These are phyloP conservation scores for Fusarium luffae DNA, from an alignment of 2,329 filamentous ascomycete genomes.

Conservation along the genomic window DNA sequence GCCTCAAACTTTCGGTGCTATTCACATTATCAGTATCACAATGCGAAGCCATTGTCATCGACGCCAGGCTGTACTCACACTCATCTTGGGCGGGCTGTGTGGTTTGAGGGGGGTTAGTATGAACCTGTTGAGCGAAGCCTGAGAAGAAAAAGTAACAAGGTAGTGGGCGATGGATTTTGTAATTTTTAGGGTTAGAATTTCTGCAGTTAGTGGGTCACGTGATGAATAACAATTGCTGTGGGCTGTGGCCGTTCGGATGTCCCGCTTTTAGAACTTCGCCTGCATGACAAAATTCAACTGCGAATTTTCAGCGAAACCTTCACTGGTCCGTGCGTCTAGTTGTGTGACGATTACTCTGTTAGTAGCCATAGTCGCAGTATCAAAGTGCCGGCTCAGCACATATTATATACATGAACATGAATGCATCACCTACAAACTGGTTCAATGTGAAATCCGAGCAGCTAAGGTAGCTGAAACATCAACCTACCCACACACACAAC, in stretches of 20 bases:
- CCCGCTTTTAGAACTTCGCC: neutral
- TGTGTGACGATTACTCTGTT: neutral
- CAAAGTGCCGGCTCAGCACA: neutral
- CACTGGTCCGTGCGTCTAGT: neutral
- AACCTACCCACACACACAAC: neutral
- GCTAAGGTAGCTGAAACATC: neutral
- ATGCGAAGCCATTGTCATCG: slow-evolving; percentile 46
- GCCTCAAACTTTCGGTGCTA: slow-evolving; percentile 76
- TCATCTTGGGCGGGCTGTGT: slow-evolving; percentile 55
- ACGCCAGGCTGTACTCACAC: slow-evolving; percentile 49
- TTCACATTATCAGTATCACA: slow-evolving; percentile 35
- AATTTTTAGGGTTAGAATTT: slow-evolving; percentile 50
- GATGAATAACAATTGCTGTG: neutral
- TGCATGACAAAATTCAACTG: neutral
- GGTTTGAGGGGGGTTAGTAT: slow-evolving; percentile 53
- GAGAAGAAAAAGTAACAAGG: slow-evolving; percentile 49
- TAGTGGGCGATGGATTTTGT: slow-evolving; percentile 49
- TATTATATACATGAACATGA: neutral
- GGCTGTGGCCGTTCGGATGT: neutral
- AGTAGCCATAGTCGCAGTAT: neutral
- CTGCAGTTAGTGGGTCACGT: slow-evolving; percentile 18
- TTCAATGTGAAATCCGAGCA: neutral
- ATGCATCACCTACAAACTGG: neutral
- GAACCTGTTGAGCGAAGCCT: slow-evolving; percentile 50
- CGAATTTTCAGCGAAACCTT: neutral